Base-by-base conservation (phyloP, 306 rosid genomes). In the Medicago truncatula region DNA sequence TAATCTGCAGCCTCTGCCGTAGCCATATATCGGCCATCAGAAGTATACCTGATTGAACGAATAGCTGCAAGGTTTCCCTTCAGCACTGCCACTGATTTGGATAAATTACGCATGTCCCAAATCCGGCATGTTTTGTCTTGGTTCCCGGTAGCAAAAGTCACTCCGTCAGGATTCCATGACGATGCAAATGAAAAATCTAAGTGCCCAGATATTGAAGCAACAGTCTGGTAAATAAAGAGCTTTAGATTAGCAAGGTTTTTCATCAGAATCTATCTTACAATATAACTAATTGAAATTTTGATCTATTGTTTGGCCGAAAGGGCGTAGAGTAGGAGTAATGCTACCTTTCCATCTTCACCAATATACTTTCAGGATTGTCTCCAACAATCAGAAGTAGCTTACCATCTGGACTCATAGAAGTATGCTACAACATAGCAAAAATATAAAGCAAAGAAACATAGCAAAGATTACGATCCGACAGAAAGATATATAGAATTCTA, bases 11-110 rank as follows among this genome's bases (percentile, higher is more conserved):
- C 88, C 85, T 92, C 97, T 4, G 96, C 96, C 81, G 86, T 84
- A 56, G 87, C 91, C 93, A 92, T 85, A 72, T 85, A 87, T 67
- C 40, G 81, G 11, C 96, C 97, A 71, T 92, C 97, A 0, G 90
- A 88, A 20, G 85, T 74, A 80, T 83, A 88, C 28, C 90, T 84
- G 53, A 92, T 84, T 36, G 93, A 89, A 14, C 96, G 86, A 75
- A 89, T 86, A 53, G 97, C 97, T 79, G 96, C 96, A 15, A 92
- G 86, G 76, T 89, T 89, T n/a, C 95, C 94, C 88, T 89, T 88
- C 58, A 91, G 81, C 23, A 81, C 86, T 21, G 89, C 91, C 16
- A 92, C 91, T 8, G 97, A 89, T 77, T 86, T 81, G 25, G 97
- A 92, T 18, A 85, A 73, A 36, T 92, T 89, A 18, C 97, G 78